phyloP scores from a whole-genome alignment of 768 basidiomycete genomes.

The Phaeolepiota aurea region DNA sequence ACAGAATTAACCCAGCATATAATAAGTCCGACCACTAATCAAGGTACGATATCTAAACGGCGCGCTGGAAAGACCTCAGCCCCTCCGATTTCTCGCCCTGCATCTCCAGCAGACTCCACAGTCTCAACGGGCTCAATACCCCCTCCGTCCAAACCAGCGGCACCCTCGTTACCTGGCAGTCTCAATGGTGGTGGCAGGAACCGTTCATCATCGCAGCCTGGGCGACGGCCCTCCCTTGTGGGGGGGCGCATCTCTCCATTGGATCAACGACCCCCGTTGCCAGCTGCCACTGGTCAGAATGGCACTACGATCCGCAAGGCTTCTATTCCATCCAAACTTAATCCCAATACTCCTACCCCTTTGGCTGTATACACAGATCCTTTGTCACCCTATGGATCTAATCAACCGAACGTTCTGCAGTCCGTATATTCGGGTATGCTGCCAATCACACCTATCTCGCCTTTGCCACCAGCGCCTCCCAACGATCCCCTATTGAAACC shows the following conservation, averaged over 20 bases:
- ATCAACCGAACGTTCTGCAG: slow-evolving; percentile 36
- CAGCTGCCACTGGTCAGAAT: slow-evolving; percentile 26
- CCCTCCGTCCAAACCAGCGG: slow-evolving; percentile 23
- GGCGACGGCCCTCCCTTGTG: slow-evolving; percentile 53
- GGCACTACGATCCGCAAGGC: slow-evolving; percentile 42
- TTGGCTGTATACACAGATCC: slow-evolving; percentile 45
- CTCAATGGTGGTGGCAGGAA: slow-evolving; percentile 32
- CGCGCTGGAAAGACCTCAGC: slow-evolving; percentile 54
- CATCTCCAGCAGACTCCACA: slow-evolving; percentile 41
- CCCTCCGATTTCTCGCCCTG: slow-evolving; percentile 46
- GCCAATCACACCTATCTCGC: slow-evolving; percentile 70
- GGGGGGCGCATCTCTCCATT: slow-evolving; percentile 44
- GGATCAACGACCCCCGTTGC: slow-evolving; percentile 48
- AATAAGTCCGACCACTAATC: slow-evolving; percentile 50
- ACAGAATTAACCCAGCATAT: slow-evolving; percentile 31
- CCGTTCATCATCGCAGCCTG: slow-evolving; percentile 74
- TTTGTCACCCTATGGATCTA: slow-evolving; percentile 16
- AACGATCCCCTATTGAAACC: slow-evolving; percentile 72
- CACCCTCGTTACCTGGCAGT: slow-evolving; percentile 32
- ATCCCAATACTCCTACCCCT: slow-evolving; percentile 36
- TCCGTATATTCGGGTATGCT: slow-evolving; percentile 44
- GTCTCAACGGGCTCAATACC: slow-evolving; percentile 30
- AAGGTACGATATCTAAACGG: slow-evolving; percentile 65
- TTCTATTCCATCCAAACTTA: slow-evolving; percentile 54
- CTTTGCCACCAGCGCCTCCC: slow-evolving; percentile 67